These are phyloP conservation scores for Citrus glauca DNA, from an alignment of 345 rosid species.

Conservation along the genomic window DNA sequence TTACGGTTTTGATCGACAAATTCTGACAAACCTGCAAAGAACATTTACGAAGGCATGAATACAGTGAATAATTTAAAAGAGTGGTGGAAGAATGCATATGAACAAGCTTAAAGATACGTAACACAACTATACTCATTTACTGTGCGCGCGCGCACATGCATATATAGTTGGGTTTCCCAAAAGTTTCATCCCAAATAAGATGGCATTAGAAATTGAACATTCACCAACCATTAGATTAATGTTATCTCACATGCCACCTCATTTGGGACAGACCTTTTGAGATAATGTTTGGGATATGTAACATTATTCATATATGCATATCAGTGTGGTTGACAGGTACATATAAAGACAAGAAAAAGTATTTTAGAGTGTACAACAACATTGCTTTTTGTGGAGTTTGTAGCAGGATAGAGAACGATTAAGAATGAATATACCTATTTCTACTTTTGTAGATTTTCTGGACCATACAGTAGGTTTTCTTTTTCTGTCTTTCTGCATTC, in stretches of 20 bases:
- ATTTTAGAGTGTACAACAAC: neutral
- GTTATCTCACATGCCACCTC: neutral
- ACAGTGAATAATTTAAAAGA: neutral
- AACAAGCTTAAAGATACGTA: neutral
- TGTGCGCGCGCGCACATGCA: too few species aligned
- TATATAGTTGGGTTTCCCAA: neutral
- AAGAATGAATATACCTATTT: neutral
- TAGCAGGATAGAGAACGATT: neutral
- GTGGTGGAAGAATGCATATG: neutral
- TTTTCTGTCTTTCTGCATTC: neutral
- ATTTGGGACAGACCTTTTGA: neutral
- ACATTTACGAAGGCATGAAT: constrained; percentile 8
- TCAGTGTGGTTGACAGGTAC: neutral
- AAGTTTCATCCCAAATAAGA: neutral
- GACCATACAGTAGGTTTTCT: neutral
- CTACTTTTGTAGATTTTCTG: neutral
- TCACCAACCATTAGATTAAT: too few species aligned
- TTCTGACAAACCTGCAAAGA: constrained; percentile 55
- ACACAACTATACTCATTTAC: neutral
- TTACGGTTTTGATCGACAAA: constrained; percentile 72
- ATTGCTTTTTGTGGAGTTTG: neutral
- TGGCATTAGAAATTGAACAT: neutral
- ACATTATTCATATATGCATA: neutral
- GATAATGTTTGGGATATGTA: too few species aligned
- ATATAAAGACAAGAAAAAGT: neutral